Evolutionary conservation across 805 yeast genomes (phyloP), one percentile per base, ranked within the genome.

Genomic region (Candida qinlingensis): DNA sequence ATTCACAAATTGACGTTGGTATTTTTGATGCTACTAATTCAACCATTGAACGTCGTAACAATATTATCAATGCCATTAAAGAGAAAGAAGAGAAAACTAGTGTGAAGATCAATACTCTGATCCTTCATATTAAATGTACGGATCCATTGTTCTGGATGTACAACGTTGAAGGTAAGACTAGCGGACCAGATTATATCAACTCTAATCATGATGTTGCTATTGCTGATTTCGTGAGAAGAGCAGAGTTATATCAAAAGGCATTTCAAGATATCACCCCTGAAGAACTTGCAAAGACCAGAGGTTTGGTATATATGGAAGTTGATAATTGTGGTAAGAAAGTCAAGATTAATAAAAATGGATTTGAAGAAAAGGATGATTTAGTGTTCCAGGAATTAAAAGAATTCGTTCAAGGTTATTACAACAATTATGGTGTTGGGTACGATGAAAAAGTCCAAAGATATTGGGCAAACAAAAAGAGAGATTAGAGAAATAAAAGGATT

Each of bases 81-180:
- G 58, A 56, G 37, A 62, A 60, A 46, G 58, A 56, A 43, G 28
- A 6, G 4, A 54, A 44, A 26, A 50, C 66, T 1, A 64, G 65
- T 8, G 55, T 67, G n/a, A 61, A 54, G 33, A 65, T 77, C 10
- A 71, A 73, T 41, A 74, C 85, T 3, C 61, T 81, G 11, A 69
- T 84, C 7, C 65, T 85, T 39, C 86, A 85, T 59, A 76, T 85
- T 30, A 73, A 77, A 53, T 81, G 87, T 57, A 63, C 71, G n/a
- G 77, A 81, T 59, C 63, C 64, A 31, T 70, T 70, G 13, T 71
- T 81, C 31, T 65, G 82, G 55, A 70, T 76, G 50, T 85, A 63
- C 62, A 85, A 85, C 64, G 80, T 84, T 46, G 81, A 77, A 56
- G 77, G 80, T 45, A 85, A 85, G 62, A 75, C 89, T 0, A 70